Evolutionary conservation across 805 yeast genomes (phyloP).

Genomic region (Wickerhamomyces rabaulensis): DNA sequence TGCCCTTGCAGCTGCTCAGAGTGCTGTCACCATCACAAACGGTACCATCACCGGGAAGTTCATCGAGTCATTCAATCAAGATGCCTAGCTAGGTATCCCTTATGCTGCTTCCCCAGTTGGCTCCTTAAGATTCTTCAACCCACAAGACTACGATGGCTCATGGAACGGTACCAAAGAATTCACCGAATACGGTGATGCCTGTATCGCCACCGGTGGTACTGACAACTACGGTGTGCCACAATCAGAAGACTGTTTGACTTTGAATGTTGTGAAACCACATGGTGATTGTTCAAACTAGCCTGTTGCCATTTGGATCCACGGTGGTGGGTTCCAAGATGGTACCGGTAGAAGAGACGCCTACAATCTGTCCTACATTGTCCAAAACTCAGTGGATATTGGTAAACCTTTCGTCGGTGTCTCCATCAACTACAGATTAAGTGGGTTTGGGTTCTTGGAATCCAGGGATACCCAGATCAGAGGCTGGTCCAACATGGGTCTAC

Average conservation of each 20-base stretch:
- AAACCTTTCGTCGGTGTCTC: constrained; percentile 28
- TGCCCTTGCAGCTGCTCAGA: too few species aligned
- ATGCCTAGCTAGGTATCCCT: constrained; percentile 21
- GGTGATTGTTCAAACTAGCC: constrained; percentile 20
- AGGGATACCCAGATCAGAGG: constrained; percentile 19
- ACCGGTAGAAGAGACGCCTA: constrained; percentile 15
- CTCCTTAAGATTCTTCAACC: constrained; percentile 20
- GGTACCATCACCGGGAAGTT: not conserved
- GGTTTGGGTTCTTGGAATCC: constrained; percentile 30
- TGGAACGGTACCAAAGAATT: constrained; percentile 12
- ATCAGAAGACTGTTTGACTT: constrained; percentile 27
- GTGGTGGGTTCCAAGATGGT: constrained; percentile 31
- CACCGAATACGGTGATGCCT: constrained; percentile 21
- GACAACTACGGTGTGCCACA: constrained; percentile 8
- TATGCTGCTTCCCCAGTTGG: constrained; percentile 27
- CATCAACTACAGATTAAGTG: constrained; percentile 33
- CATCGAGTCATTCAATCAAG: constrained; percentile 11
- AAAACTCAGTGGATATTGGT: constrained; percentile 14
- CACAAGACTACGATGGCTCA: constrained; percentile 12
- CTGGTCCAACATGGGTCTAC: constrained; percentile 28
- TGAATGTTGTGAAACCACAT: constrained; percentile 24
- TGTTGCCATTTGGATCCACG: constrained; percentile 31
- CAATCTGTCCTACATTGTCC: constrained; percentile 14
- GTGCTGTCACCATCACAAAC: too few species aligned
- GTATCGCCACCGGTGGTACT: constrained; percentile 12